A percentile compares a stretch with the other conserved stretches of the same genome.
phyloP scores from a whole-genome alignment of 305 asterid species.

The Nicotiana rustica region DNA sequence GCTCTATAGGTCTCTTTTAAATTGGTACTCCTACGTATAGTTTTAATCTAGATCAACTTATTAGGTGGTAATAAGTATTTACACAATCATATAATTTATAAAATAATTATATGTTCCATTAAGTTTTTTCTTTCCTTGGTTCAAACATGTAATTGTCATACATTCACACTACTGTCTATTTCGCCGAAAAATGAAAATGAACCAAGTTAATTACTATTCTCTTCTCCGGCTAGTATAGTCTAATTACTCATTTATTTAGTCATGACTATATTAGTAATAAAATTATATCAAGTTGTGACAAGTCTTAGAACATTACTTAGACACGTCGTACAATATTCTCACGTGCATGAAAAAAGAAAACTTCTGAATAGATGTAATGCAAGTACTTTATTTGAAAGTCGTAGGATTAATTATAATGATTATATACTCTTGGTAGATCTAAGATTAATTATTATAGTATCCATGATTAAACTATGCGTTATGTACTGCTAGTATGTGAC shows the following conservation, averaged over 20 bases:
- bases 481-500: background rate
- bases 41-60: too few relatives aligned
- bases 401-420: background rate
- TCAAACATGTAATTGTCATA: too few relatives aligned
- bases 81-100: too few relatives aligned
- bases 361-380: background rate
- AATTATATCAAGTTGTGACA: background rate
- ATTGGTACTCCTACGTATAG: too few relatives aligned
- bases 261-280: background rate
- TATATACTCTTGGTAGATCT: background rate
- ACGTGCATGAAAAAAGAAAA: conserved; percentile 25
- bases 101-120: too few relatives aligned
- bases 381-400: background rate
- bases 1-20: too few relatives aligned
- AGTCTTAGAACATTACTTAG: background rate
- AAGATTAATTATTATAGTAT: background rate
- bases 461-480: background rate
- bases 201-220: too few relatives aligned
- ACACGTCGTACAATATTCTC: background rate
- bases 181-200: too few relatives aligned
- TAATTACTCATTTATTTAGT: background rate
- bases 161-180: too few relatives aligned
- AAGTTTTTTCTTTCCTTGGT: too few relatives aligned
- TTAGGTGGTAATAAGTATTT: too few relatives aligned
- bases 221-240: too few relatives aligned